Conservation (phyloP, 768 basidiomycete species). For the Paxillus ammoniavirescens region DNA sequence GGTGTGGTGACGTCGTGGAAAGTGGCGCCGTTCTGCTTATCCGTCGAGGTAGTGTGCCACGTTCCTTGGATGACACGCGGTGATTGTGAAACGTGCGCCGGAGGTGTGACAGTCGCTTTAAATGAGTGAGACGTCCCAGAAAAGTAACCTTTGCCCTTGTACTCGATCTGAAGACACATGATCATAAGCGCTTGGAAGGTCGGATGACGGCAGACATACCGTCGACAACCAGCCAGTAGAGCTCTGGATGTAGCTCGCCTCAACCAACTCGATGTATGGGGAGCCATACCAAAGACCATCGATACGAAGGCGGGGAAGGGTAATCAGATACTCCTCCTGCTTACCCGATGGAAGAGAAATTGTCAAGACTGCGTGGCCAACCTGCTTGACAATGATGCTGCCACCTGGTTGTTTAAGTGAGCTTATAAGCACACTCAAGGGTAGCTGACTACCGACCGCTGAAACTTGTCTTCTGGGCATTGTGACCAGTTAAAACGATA, state of each 20-base stretch:
- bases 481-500: constrained; percentile 78
- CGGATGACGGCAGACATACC: constrained; percentile 30
- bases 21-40: constrained; percentile 38
- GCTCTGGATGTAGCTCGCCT: constrained; percentile 74
- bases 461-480: constrained; percentile 95
- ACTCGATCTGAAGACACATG: constrained; percentile 65
- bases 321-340: constrained; percentile 80
- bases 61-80: constrained; percentile 71
- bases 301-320: constrained; percentile 87
- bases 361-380: constrained; percentile 87
- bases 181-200: constrained; percentile 31
- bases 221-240: constrained; percentile 59
- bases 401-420: constrained; percentile 42
- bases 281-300: constrained; percentile 92
- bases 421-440: not conserved
- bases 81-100: constrained; percentile 38
- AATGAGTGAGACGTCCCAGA: constrained; percentile 90
- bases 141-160: constrained; percentile 96
- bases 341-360: constrained; percentile 57
- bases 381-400: constrained; percentile 86
- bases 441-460: constrained; percentile 46
- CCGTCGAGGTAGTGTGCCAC: constrained; percentile 72
- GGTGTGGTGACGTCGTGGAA: constrained; percentile 78
- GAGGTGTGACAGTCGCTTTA: constrained; percentile 73
- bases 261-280: constrained; percentile 89